A percentile compares a stretch with the other conserved stretches of the same genome.
Conservation (phyloP, 2,329 filamentous ascomycete genomes). For the Aureobasidium sp. region DNA sequence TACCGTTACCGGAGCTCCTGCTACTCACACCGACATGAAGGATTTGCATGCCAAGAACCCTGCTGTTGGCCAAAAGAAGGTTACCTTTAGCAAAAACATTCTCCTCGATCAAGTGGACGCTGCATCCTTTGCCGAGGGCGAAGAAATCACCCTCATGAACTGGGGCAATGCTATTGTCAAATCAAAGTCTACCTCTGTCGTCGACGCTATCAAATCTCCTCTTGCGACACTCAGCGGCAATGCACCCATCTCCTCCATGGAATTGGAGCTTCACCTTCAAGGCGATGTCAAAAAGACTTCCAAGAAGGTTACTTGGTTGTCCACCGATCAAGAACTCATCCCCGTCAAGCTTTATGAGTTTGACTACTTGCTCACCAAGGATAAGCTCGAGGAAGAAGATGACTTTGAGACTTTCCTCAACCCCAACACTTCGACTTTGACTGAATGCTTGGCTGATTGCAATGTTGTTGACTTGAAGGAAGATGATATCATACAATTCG, state of each 20-base stretch:
- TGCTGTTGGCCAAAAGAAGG: constrained; percentile 85
- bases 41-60: constrained; percentile 93
- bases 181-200: constrained; percentile 61
- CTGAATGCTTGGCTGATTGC: constrained; percentile 80
- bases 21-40: constrained; percentile 72
- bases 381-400: constrained; percentile 89
- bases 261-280: constrained; percentile 88
- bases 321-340: constrained; percentile 79
- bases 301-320: constrained; percentile 98
- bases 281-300: constrained; percentile 96
- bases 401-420: constrained; percentile 76
- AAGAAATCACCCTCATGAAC: constrained; percentile 97
- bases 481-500: constrained; percentile 95
- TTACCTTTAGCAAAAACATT: constrained; percentile 78
- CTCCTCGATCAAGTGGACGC: constrained; percentile 90
- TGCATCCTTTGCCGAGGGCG: constrained; percentile 80
- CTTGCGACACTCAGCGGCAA: constrained; percentile 54
- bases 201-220: constrained; percentile 39
- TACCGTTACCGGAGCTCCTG: constrained; percentile 27
- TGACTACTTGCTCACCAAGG: constrained; percentile 94
- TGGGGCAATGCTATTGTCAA: constrained; percentile 93
- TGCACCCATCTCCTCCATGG: constrained; percentile 68
- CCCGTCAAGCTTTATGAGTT: constrained; percentile 93
- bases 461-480: constrained; percentile 83
- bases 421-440: constrained; percentile 76